Evolutionary conservation across 192 early-diverging fungal species (phyloP), one percentile per base, ranked within the genome.

Genomic region (Paraglomus brasilianum): DNA sequence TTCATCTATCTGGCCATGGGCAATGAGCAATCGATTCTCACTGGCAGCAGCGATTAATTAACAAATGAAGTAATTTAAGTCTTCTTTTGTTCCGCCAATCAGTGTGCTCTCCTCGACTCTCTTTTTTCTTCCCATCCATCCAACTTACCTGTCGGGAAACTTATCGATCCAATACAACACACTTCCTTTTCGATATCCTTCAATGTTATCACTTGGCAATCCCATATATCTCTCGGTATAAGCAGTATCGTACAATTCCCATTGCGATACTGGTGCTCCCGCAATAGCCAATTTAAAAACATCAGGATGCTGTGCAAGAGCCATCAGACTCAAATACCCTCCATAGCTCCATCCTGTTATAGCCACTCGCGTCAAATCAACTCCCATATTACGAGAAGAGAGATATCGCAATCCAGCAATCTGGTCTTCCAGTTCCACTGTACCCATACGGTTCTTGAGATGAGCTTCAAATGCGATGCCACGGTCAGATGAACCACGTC

Each of bases 311-410:
- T 83, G 81, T 6, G 85, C 85, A 0, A 92, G 44, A 0, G 78
- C 86, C 76, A 89, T 85, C 24, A 92, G 53, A 21, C 84, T 79
- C 14, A 92, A 69, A 73, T 92, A 92, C 4, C 90, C 90, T 36
- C 89, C 90, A 75, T 89, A 91, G 40, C 81, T 83, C 90, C 90
- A 92, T 1, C 90, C 90, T 52, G 86, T 84, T 38, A 92, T 82
- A 7, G 86, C 87, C 7, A 92, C 62, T 14, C 87, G 75, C 7
- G 79, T 65, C 17, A 80, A 66, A 77, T 92, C 90, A 30, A 92
- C 72, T 0, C 81, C 84, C 66, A 83, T 74, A 45, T 81, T 73
- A 2, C 71, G 69, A 36, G 56, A 52, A 0, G 72, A 69, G 13
- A 84, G 47, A 63, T 72, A 80, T 38, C 79, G 36, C n/a, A 88